phyloP scores from a whole-genome alignment of 1,284 basidiomycete species.

The Singerocomus rubriflavus region DNA sequence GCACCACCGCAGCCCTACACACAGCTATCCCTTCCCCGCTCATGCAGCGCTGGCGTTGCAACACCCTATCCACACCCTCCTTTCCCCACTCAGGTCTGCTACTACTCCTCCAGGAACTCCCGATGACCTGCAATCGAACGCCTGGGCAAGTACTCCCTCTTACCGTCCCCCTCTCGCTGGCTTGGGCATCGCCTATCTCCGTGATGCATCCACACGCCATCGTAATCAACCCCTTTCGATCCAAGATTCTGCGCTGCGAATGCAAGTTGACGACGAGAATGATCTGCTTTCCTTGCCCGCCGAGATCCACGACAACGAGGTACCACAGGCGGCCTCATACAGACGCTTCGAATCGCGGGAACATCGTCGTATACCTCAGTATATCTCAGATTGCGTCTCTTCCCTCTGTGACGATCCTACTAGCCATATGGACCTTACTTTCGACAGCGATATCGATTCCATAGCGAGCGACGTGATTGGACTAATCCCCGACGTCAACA shows the following conservation, averaged over 20 bases:
- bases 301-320: neutral
- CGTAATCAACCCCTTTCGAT: neutral
- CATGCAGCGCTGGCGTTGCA: slow-evolving; percentile 34
- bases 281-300: neutral
- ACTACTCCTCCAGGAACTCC: neutral
- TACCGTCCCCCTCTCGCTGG: slow-evolving; percentile 26
- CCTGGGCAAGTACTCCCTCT: slow-evolving; percentile 17
- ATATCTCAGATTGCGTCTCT: neutral
- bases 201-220: neutral
- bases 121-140: slow-evolving; percentile 39
- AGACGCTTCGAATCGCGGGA: neutral
- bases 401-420: neutral
- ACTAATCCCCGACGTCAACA: slow-evolving; percentile 45
- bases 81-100: slow-evolving; percentile 25
- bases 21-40: slow-evolving; percentile 18
- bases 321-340: neutral
- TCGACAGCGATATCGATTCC: slow-evolving; percentile 16
- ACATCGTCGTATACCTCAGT: neutral
- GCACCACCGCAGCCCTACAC: slow-evolving; percentile 27
- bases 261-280: slow-evolving; percentile 12
- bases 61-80: slow-evolving; percentile 27
- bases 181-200: slow-evolving; percentile 28
- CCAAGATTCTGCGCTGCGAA: slow-evolving; percentile 4
- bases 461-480: slow-evolving; percentile 25
- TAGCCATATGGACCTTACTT: neutral